Evolutionary conservation across 371 early-diverging fungal genomes (phyloP), one percentile per base, ranked within the genome.

Genomic region (Mortierella sp.): DNA sequence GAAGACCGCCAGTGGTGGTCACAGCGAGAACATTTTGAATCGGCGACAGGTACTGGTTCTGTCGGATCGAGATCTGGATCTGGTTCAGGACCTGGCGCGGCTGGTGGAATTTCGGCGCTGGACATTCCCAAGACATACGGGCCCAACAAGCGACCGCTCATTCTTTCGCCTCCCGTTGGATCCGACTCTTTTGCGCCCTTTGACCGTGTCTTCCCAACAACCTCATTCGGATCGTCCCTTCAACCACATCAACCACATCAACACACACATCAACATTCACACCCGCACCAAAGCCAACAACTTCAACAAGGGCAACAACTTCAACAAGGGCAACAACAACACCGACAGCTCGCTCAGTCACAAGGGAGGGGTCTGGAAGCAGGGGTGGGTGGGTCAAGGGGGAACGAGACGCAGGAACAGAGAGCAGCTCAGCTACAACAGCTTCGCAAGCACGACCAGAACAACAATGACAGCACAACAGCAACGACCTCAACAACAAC

Each of bases 111-210:
- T 7, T 29, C 58, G 38, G 70, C 65, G 14, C n/a, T 71, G 29
- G 32, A 65, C 7, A 49, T 58, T 5, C 46, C 65, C 29, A 72
- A 76, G 27, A 68, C 65, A 75, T 54, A 48, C 21, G 72, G 73
- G 7, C 70, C 38, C 6, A 76, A 74, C 74, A 81, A 81, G 16
- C 54, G 81, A 32, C 81, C 81, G 10, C 51, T 76, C 44, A 38
- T 76, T 38, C 56, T 70, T 18, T 81, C 77, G 4, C 76, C 81
- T 6, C 73, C 76, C 1, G 44, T 35, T 60, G 46, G 29, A 46
- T 38, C 72, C 2, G 56, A 72, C 46, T 27, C 63, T 43, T 24
- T 60, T 60, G 38, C 38, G 16, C 14, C 58, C 29, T 29, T 63
- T 49, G 43, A 63, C 29, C 41, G 32, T 21, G 3, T 21, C 41